phyloP scores from a whole-genome alignment of 1,139 yeast species.

The Martiniozyma asiatica region DNA sequence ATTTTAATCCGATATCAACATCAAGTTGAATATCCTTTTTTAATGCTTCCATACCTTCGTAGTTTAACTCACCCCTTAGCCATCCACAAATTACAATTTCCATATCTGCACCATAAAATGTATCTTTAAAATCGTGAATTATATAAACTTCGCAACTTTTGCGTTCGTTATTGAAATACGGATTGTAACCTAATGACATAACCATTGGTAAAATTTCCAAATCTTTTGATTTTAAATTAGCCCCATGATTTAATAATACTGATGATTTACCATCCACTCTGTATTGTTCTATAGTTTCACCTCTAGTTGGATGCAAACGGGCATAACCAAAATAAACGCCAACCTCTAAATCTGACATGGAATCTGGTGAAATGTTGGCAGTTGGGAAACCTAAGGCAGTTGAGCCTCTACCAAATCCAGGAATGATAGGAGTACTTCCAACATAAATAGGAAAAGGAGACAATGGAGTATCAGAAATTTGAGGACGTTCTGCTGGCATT shows the following conservation, averaged over 20 bases:
- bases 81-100: conserved; percentile 70
- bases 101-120: conserved; percentile 77
- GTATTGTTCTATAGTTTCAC: conserved; percentile 18
- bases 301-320: conserved; percentile 14
- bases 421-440: conserved; percentile 41
- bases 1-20: conserved; percentile 44
- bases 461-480: conserved; percentile 36
- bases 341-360: conserved; percentile 34
- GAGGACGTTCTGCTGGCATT: too few relatives aligned
- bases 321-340: conserved; percentile 93
- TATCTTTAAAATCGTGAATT: conserved; percentile 50
- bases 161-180: conserved; percentile 68
- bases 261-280: conserved; percentile 32
- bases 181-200: conserved; percentile 94
- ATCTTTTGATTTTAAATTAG: conserved; percentile 31
- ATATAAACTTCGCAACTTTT: conserved; percentile 85
- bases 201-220: conserved; percentile 65
- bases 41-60: conserved; percentile 75
- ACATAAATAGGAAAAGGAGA: conserved; percentile 59
- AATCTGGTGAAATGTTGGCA: conserved; percentile 70
- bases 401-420: conserved; percentile 95
- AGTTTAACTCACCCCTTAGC: conserved; percentile 82
- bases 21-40: conserved; percentile 78
- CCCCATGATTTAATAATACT: conserved; percentile 54
- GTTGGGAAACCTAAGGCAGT: conserved; percentile 91